Base-by-base conservation (phyloP, 768 basidiomycete genomes). In the Lactarius evosmus region DNA sequence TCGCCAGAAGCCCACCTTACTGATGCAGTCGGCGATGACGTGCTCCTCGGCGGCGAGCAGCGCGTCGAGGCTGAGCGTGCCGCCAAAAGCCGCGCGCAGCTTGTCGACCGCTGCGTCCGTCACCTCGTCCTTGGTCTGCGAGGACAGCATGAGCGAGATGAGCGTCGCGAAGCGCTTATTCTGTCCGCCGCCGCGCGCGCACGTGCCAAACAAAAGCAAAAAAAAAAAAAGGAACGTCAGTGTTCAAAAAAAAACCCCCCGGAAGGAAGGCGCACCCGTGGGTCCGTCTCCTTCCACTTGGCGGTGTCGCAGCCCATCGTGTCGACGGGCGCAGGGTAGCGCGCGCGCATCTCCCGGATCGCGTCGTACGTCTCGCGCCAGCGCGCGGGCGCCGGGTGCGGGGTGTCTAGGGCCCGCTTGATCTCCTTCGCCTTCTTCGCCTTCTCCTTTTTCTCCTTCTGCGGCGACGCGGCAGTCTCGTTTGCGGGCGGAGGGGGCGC, bases 111-210 rank as follows among this genome's bases (percentile, higher is more conserved):
- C 95, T 0, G 87, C 83, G 60, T 90, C 84, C 0, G 90, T 93
- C 19, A 94, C 88, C 69, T 91, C 86, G 72, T 96, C 95, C 70
- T 95, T 98, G 4, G 96, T 98, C 73, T 98, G 96, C 2, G 93
- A 93, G 11, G 91, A 94, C 2, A 98, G 82, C 93, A 98, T 97
- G 51, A 99, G 80, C 3, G 95, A 93, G 7, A 99, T 83, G 25
- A 99, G 85, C 4, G 89, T 92, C 9, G 91, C 82, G 64, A 93
- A 90, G 2, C 95, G 87, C 56, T 83, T 82, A 61, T 86, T 93
- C 93, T 95, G n/a, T n/a, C n/a, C n/a, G n/a, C n/a, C n/a, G n/a
- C n/a, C n/a, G n/a, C n/a, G n/a, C n/a, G n/a, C n/a, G 71, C 7
- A 17, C 22, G 4, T 17, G 25, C 25, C 22, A 17, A 49, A 17